These are phyloP conservation scores for Candida sphagnicola DNA, from an alignment of 805 yeast genomes.

Conservation along the genomic window DNA sequence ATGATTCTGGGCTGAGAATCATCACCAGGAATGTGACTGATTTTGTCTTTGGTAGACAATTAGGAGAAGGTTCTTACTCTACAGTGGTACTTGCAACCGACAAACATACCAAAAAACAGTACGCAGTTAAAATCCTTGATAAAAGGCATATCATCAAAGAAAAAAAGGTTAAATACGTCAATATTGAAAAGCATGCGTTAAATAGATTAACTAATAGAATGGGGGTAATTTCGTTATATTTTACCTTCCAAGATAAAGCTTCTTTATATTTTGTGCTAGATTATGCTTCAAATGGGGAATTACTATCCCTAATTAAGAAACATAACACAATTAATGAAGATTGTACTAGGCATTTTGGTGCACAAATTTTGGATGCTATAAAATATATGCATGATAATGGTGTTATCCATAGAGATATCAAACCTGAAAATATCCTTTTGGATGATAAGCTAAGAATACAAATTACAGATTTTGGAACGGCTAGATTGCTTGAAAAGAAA, in stretches of 20 bases:
- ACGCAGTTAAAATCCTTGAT: slow-evolving; percentile 74
- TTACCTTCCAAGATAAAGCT: slow-evolving; percentile 75
- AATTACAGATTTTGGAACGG: slow-evolving; percentile 84
- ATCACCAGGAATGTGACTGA: slow-evolving; percentile 37
- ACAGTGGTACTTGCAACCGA: slow-evolving; percentile 45
- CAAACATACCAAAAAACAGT: slow-evolving; percentile 50
- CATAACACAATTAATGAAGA: slow-evolving; percentile 70
- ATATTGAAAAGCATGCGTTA: slow-evolving; percentile 76
- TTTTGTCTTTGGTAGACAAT: slow-evolving; percentile 37
- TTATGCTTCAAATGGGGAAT: slow-evolving; percentile 77
- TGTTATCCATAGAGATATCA: slow-evolving; percentile 75
- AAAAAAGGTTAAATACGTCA: slow-evolving; percentile 80
- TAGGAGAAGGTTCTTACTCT: slow-evolving; percentile 45
- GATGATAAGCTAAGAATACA: slow-evolving; percentile 59
- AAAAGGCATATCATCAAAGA: slow-evolving; percentile 76
- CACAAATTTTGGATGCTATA: slow-evolving; percentile 72
- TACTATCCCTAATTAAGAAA: slow-evolving; percentile 61
- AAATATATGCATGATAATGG: slow-evolving; percentile 72
- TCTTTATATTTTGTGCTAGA: slow-evolving; percentile 73
- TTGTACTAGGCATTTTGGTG: slow-evolving; percentile 62
- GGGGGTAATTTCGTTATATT: slow-evolving; percentile 66
- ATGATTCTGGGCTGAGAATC: slow-evolving; percentile 15
- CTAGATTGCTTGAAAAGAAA: slow-evolving; percentile 59
- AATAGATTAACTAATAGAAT: slow-evolving; percentile 58
- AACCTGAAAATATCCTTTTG: slow-evolving; percentile 76